Percentiles rank a stretch among this genome's conserved stretches.
These are phyloP conservation scores for Galerina sulciceps DNA, from an alignment of 768 basidiomycete species.

Conservation along the genomic window DNA sequence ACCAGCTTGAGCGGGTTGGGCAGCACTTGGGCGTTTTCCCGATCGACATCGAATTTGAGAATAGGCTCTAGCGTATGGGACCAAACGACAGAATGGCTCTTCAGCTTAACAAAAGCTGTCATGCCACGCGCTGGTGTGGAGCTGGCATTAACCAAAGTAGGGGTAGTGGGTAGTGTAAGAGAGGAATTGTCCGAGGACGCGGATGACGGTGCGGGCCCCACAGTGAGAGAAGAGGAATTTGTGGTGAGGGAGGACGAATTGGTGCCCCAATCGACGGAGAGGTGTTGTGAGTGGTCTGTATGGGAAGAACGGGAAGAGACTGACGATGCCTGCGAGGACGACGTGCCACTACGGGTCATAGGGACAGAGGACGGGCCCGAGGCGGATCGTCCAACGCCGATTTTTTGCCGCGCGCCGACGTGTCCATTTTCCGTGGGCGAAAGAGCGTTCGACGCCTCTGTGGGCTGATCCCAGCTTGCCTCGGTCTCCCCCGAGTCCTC, in stretches of 20 bases:
- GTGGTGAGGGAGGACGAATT: slow-evolving; percentile 10
- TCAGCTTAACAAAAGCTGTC: slow-evolving; percentile 62
- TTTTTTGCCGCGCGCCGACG: slow-evolving; percentile 9
- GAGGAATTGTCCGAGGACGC: slow-evolving; percentile 5
- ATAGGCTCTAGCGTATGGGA: slow-evolving; percentile 57
- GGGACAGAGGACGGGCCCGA: slow-evolving; percentile 1
- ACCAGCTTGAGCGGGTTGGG: slow-evolving; percentile 69
- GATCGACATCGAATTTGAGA: slow-evolving; percentile 63
- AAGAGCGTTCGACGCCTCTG: not conserved
- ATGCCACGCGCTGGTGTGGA: slow-evolving; percentile 55
- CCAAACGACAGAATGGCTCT: slow-evolving; percentile 71
- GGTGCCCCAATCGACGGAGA: slow-evolving; percentile 20
- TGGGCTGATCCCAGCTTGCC: not conserved
- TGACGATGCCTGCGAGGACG: slow-evolving; percentile 10
- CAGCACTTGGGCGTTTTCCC: slow-evolving; percentile 52
- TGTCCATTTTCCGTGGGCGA: slow-evolving; percentile 1
- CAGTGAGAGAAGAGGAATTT: slow-evolving; percentile 15
- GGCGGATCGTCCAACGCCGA: slow-evolving; percentile 3
- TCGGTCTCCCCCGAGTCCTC: slow-evolving; percentile 13
- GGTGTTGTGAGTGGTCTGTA: slow-evolving; percentile 18
- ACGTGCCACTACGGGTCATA: slow-evolving; percentile 1
- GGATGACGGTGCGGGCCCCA: slow-evolving; percentile 7
- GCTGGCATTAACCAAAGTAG: slow-evolving; percentile 7
- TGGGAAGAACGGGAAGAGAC: slow-evolving; percentile 23
- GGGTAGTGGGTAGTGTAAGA: not conserved